phyloP scores from a whole-genome alignment of 2,329 filamentous ascomycete genomes.

The Colletotrichum destructivum region DNA sequence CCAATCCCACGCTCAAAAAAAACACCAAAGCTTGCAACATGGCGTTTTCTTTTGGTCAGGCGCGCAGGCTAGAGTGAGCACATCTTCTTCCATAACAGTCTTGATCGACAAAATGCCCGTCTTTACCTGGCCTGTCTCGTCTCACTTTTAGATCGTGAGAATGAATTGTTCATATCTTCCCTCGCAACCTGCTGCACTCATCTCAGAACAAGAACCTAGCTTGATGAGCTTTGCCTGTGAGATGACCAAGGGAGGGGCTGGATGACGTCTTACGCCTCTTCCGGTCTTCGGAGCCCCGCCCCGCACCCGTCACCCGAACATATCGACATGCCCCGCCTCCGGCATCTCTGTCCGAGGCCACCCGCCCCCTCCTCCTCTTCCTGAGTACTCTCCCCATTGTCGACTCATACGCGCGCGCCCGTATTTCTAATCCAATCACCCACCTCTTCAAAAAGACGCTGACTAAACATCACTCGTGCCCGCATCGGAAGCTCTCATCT shows the following conservation, averaged over 20 bases:
- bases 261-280: not conserved
- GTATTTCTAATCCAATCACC: not conserved
- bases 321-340: not conserved
- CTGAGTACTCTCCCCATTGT: not conserved
- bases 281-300: not conserved
- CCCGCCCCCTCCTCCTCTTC: too few species aligned
- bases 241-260: not conserved
- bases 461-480: conserved; percentile 1
- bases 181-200: too few species aligned
- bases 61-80: too few species aligned
- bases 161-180: too few species aligned
- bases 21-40: not conserved
- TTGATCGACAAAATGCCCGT: too few species aligned
- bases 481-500: conserved; percentile 8
- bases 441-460: conserved; percentile 6
- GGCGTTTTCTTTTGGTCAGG: too few species aligned
- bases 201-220: too few species aligned
- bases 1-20: not conserved
- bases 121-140: too few species aligned
- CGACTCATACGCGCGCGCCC: not conserved
- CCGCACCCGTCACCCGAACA: conserved; percentile 5
- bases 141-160: too few species aligned
- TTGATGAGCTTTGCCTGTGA: too few species aligned
- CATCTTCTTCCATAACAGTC: too few species aligned
- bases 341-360: not conserved